Evolutionary conservation across 2,329 filamentous ascomycete species (phyloP).

Genomic region (Trematosphaeria pertusa): DNA sequence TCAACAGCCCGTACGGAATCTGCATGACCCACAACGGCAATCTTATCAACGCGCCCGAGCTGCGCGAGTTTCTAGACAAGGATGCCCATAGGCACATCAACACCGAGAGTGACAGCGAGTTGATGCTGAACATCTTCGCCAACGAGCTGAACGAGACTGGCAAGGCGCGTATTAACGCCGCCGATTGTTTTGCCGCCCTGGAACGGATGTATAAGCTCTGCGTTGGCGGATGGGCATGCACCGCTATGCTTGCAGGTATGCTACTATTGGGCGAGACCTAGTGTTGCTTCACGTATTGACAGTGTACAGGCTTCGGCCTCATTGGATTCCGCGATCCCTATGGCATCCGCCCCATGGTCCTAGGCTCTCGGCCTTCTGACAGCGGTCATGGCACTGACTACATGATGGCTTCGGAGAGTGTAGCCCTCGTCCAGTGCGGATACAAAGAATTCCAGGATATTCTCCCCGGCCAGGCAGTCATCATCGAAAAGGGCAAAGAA

Average conservation of each 20-base stretch:
- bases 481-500: constrained; percentile 77
- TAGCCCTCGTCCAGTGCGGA: constrained; percentile 81
- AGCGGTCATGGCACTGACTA: constrained; percentile 76
- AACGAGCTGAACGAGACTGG: constrained; percentile 80
- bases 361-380: constrained; percentile 75
- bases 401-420: constrained; percentile 89
- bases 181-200: constrained; percentile 77
- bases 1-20: constrained; percentile 84
- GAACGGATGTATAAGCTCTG: constrained; percentile 75
- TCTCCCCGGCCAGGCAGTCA: constrained; percentile 82
- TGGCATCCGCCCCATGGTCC: constrained; percentile 81
- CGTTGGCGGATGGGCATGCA: constrained; percentile 79
- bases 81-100: constrained; percentile 88
- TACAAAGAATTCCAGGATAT: constrained; percentile 80
- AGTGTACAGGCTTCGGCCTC: constrained; percentile 69
- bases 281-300: neutral
- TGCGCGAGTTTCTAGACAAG: constrained; percentile 75
- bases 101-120: constrained; percentile 85
- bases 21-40: constrained; percentile 88
- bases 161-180: constrained; percentile 79
- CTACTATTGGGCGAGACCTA: neutral
- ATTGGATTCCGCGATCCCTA: constrained; percentile 81
- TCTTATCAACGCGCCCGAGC: constrained; percentile 77
- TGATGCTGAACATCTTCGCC: constrained; percentile 89
- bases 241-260: constrained; percentile 77